A percentile compares a stretch with the other conserved stretches of the same genome.
Conservation (phyloP, 345 rosid genomes). For the Eutrema japonicum region DNA sequence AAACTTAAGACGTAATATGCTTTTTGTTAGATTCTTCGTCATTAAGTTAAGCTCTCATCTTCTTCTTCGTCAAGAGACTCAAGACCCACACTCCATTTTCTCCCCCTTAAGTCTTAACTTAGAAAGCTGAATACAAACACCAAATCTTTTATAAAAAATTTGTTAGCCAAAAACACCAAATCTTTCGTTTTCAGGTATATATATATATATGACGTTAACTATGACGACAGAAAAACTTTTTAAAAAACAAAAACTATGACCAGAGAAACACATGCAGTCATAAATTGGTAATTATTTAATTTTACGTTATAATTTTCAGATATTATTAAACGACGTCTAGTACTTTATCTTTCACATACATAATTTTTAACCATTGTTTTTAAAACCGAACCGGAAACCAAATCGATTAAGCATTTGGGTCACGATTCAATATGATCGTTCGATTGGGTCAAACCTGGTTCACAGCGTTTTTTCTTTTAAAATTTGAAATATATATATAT, state of each 20-base stretch:
- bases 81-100: conserved; percentile 35
- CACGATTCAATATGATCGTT: no score
- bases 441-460: no score
- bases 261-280: no score
- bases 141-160: background rate
- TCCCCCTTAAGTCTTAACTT: background rate
- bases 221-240: background rate
- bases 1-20: conserved; percentile 18
- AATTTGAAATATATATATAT: no score
- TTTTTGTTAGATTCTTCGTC: conserved; percentile 67
- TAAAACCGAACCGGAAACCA: no score
- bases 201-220: background rate
- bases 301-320: background rate
- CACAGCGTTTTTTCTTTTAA: no score
- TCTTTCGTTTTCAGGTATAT: background rate
- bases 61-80: conserved; percentile 33
- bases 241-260: background rate
- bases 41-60: conserved; percentile 72
- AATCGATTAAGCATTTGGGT: no score
- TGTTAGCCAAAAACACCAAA: background rate
- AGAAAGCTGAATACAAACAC: background rate
- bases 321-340: background rate
- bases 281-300: background rate
- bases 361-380: background rate
- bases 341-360: background rate